Percentiles rank a stretch among this genome's conserved stretches.
Conservation (phyloP, 148 eudicot genomes). For the Silene uniflora region DNA sequence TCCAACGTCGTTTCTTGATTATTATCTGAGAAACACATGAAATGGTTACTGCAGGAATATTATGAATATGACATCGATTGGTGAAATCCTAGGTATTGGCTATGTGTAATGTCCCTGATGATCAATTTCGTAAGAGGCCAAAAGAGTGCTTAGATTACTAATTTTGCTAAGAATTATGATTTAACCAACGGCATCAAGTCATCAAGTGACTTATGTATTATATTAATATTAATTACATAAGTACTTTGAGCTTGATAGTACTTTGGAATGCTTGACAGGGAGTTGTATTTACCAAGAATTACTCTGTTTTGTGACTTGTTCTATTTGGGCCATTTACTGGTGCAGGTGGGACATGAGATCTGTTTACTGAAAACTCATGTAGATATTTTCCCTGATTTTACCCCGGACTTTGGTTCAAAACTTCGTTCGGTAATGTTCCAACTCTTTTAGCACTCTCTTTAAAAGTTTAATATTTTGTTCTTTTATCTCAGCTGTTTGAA, state of each 20-base stretch:
- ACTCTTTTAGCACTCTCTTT: constrained; percentile 2
- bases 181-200: background rate
- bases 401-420: constrained; percentile 78
- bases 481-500: background rate
- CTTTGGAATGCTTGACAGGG: background rate
- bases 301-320: background rate
- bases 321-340: background rate
- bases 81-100: background rate
- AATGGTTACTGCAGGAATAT: background rate
- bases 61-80: background rate
- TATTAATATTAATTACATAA: background rate
- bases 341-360: constrained; percentile 87
- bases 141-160: background rate
- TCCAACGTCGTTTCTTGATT: background rate
- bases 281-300: background rate
- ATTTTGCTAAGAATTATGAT: background rate
- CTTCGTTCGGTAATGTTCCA: constrained; percentile 55
- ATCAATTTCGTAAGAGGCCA: background rate
- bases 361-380: constrained; percentile 92
- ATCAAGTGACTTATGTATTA: too few species aligned
- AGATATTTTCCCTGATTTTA: constrained; percentile 89
- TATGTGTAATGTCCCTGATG: background rate
- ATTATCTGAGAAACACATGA: background rate
- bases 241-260: background rate
- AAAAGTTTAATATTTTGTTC: background rate